These are phyloP conservation scores for Penicillium sp. DNA, from an alignment of 2,329 filamentous ascomycete genomes.

Conservation along the genomic window DNA sequence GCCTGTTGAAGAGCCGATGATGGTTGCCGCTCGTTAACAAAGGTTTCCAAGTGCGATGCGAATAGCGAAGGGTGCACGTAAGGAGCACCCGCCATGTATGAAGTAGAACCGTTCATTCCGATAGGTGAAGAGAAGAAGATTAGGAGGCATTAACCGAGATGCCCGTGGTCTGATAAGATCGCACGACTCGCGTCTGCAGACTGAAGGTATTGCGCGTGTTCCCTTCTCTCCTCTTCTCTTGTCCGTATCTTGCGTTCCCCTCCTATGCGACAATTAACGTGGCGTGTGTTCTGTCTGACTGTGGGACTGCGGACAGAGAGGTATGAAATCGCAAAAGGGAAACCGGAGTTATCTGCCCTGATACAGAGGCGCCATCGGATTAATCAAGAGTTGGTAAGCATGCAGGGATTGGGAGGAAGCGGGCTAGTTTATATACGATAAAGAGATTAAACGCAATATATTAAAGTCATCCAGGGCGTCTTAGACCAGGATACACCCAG, in stretches of 20 bases:
- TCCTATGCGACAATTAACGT: background rate
- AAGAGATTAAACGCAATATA: background rate
- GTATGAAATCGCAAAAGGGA: background rate
- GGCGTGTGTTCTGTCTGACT: background rate
- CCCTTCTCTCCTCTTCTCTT: background rate
- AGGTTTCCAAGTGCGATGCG: background rate
- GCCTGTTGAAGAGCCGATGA: background rate
- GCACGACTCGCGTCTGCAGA: background rate
- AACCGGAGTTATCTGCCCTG: background rate
- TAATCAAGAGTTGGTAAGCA: background rate
- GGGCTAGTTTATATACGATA: background rate
- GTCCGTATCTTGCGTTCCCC: background rate
- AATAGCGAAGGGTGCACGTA: slow-evolving; percentile 5
- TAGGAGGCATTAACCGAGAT: no score
- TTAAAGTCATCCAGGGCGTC: no score
- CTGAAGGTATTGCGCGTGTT: no score
- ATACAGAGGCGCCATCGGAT: no score
- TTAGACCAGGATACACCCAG: no score
- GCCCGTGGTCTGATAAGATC: background rate
- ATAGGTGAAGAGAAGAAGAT: background rate
- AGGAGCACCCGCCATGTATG: slow-evolving; percentile 2
- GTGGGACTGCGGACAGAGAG: no score
- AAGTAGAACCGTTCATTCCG: background rate
- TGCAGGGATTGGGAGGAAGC: background rate
- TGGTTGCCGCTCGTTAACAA: background rate